Conservation (phyloP, 2,329 filamentous ascomycete genomes). For the Trichoderma sp. region DNA sequence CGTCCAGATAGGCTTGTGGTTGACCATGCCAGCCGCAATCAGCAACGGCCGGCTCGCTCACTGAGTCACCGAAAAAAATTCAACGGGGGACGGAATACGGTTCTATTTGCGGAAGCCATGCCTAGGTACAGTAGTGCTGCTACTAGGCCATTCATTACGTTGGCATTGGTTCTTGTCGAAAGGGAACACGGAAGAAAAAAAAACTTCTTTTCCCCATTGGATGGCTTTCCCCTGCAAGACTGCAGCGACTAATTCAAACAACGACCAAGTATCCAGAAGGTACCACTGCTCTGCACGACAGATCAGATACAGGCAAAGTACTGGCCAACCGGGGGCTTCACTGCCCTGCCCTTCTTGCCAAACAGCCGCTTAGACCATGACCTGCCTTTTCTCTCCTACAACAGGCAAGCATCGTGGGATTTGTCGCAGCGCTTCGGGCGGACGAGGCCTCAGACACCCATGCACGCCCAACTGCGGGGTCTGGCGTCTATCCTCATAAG, state of each 20-base stretch:
- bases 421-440: conserved; percentile 15
- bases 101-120: conserved; percentile 3
- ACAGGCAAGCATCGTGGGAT: conserved; percentile 12
- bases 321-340: background rate
- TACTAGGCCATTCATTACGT: background rate
- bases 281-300: background rate
- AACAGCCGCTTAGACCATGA: background rate
- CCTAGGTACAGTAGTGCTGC: background rate
- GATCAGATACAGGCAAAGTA: background rate
- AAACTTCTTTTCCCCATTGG: background rate
- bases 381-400: background rate
- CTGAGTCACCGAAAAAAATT: background rate
- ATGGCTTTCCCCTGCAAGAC: background rate
- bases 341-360: background rate
- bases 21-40: conserved; percentile 6
- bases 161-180: background rate
- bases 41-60: background rate
- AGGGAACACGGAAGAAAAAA: background rate
- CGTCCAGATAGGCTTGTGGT: conserved; percentile 1
- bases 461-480: conserved; percentile 24
- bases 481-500: conserved; percentile 9
- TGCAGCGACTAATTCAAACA: background rate
- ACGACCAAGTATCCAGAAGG: background rate
- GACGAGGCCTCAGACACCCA: conserved; percentile 18
- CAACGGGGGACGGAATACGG: background rate